Base-by-base conservation (phyloP, 495 filamentous ascomycete species). In the Aspergillus egyptiacus region DNA sequence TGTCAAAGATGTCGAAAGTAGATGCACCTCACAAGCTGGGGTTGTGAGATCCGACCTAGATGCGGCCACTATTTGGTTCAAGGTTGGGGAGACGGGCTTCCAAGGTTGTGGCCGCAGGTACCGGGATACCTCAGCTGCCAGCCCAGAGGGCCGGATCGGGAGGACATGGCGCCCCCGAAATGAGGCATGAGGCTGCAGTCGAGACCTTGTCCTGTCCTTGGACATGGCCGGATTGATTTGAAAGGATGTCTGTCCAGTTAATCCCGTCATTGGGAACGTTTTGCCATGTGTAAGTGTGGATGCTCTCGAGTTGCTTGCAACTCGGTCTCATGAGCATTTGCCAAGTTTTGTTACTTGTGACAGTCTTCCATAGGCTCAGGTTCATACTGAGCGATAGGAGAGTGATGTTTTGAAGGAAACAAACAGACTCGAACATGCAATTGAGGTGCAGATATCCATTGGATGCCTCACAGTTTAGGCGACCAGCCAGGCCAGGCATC, bases 331-430 rank as follows among this genome's bases (percentile, higher is more conserved):
- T 46, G 43, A 46, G 20, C 20, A 35, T 27, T 35, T 34, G 6
- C 43, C 18, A 25, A 34, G 31, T 33, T 20, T 25, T 24, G 31
- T 34, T n/a, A 46, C 5, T 33, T 46, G 43, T 46, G 43, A 32
- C 43, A 15, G 14, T 17, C 0, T 46, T 20, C 15, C 18, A 46
- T 46, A 46, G 43, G 43, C 36, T 25, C 31, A 27, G n/a, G n/a
- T n/a, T n/a, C n/a, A n/a, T 13, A 5, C 9, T 24, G 10, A 14
- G 3, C 0, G 13, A 14, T n/a, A 44, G 28, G 31, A 44, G 2
- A 35, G 33, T 35, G 33, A 17, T 36, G 40, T 2, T 15, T 23
- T 44, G 41, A 30, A 33, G 18, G 41, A 24, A 44, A 43, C 2
- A 10, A 27, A 24, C 1, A 8, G 22, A 24, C 36, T 39, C 10